Base-by-base conservation (phyloP, 1,139 yeast species). In the Pichia sp. region DNA sequence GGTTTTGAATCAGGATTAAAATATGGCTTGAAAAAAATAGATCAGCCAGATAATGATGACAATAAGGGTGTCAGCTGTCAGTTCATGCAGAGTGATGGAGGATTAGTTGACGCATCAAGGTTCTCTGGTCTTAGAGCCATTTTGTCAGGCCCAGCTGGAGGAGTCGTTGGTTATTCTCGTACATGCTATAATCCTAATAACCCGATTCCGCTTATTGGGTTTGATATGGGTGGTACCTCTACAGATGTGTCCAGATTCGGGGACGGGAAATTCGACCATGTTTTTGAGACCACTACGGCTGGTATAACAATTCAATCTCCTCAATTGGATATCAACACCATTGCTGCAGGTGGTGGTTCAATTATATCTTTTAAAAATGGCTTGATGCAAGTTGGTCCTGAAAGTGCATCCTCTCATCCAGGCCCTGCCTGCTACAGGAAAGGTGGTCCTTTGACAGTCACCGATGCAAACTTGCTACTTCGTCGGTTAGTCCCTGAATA, bases 81-180 rank as follows among this genome's bases (percentile, higher is more conserved):
- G 60, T 80, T 81, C 63, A 81, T 81, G 85, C 83, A 80, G 64
- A 78, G 84, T 20, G 85, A 81, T 64, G 85, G 85, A 61, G 85
- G 85, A 8, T 67, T 81, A 53, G 81, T 79, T 24, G 78, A 78
- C 52, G 67, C 67, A 8, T 61, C 68, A 4, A 72, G 72, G 41
- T 80, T 81, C 60, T 73, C 83, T 0, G 84, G 85, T 12, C 66
- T 81, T 40, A 73, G 73, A 55, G 81, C 85, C 2, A 75, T 81
- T 45, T 64, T 81, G 33, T 80, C 84, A 0, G 85, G 85, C 2
- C 85, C 85, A 12, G 85, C 85, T 6, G 85, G 85, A 55, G 85
- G 85, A 55, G 84, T 80, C 27, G 84, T 81, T 36, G 85, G 85
- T 4, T 75, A 76, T 55, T 74, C 84, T 0, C 70, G 74, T 48